Evolutionary conservation across 208 protist species (phyloP), one percentile per base, ranked within the genome.

Genomic region (Wallacemonas sp.): DNA sequence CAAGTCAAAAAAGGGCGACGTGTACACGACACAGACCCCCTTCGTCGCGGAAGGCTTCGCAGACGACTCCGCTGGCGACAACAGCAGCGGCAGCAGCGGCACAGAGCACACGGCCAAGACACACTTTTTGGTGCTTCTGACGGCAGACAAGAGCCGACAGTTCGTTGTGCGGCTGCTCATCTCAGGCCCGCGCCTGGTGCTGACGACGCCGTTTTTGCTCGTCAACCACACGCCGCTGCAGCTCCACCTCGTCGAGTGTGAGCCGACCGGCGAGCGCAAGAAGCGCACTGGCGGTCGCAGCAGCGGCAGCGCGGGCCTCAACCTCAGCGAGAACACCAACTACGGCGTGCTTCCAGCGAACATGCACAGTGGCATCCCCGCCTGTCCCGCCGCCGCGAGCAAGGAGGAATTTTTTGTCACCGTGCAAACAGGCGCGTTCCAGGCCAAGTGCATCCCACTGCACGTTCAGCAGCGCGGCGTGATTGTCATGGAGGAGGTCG

Each of bases 381-480:
- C 90, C 34, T 60, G 76, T 38, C 83, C 90, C 27, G 66, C 55
- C 12, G 65, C 58, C 19, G 44, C 67, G n/a, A 47, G 63, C 30
- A 68, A 78, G 57, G 77, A 83, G 26, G 68, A 85, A 58, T 92
- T 96, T 61, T 92, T 92, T 67, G 90, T 95, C 17, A 88, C 82
- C 61, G 24, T 95, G 21, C 72, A 70, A 32, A 65, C 66, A 55
- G 74, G 67, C 38, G 49, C 75, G 30, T 74, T 78, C 60, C 16
- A 60, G n/a, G 78, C 75, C 52, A 66, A 41, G 67, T 76, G 68
- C 26, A 66, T 96, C 17, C 90, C 90, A 2, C 63, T 96, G 34
- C 90, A 96, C 56, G 87, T 88, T 8, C 87, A 93, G 60, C 81
- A 88, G 68, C 73, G 85, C 30, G 85, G 90, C 33, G 34, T 90